A percentile compares a stretch with the other conserved stretches of the same genome.
These are phyloP conservation scores for Kluyveromyces aestuarii DNA, from an alignment of 805 yeast genomes.

Conservation along the genomic window DNA sequence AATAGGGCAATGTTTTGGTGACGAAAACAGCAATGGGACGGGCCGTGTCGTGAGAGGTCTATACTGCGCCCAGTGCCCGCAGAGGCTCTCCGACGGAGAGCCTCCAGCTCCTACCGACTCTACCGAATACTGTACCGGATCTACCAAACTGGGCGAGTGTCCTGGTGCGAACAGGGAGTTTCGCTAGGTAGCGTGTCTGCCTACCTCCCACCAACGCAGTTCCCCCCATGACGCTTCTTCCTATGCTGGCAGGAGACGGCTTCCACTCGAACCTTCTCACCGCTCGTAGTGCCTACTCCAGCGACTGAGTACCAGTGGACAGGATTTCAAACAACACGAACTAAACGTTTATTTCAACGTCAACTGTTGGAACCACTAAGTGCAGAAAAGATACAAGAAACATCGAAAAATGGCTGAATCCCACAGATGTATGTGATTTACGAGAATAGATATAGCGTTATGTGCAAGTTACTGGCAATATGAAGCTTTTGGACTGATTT, in stretches of 20 bases:
- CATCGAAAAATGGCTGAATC: slow-evolving; percentile 78
- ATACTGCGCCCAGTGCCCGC: too few species aligned
- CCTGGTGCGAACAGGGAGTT: too few species aligned
- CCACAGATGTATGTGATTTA: slow-evolving; percentile 80
- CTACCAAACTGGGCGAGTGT: too few species aligned
- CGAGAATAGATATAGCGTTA: not conserved
- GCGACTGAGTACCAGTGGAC: not conserved
- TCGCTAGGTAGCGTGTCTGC: too few species aligned
- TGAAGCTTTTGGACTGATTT: not conserved
- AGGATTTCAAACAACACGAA: not conserved
- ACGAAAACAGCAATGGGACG: too few species aligned
- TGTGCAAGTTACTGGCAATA: not conserved
- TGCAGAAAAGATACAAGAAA: slow-evolving; percentile 6
- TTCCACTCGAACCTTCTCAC: not conserved
- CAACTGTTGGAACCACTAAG: not conserved
- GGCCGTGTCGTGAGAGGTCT: too few species aligned
- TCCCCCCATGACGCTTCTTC: too few species aligned
- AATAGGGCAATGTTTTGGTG: too few species aligned
- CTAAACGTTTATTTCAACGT: not conserved
- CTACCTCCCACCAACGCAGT: too few species aligned
- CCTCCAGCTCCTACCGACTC: too few species aligned
- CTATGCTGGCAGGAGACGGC: not conserved
- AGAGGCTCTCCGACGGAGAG: too few species aligned
- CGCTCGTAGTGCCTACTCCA: not conserved
- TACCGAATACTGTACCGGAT: too few species aligned